Conservation (phyloP, 345 rosid genomes). For the Eucalyptus microcorys region DNA sequence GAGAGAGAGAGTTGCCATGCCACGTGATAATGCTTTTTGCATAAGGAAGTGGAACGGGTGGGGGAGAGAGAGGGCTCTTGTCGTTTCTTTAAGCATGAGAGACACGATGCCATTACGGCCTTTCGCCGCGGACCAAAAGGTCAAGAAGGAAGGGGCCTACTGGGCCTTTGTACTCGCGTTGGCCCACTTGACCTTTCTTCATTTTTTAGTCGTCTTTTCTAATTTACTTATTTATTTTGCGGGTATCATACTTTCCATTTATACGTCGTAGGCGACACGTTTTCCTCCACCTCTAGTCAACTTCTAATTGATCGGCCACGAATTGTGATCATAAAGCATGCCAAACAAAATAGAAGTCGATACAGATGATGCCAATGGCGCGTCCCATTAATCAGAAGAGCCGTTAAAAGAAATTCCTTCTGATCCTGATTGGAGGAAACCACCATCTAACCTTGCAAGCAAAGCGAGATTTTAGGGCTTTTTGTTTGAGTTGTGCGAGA, state of each 20-base stretch:
- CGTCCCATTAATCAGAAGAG: background rate
- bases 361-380: background rate
- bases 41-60: background rate
- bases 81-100: background rate
- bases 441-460: accelerated
- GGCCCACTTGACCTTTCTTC: background rate
- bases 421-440: background rate
- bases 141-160: background rate
- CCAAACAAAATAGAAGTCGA: background rate
- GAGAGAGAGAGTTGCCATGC: background rate
- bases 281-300: background rate
- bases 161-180: background rate
- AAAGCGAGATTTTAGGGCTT: accelerated
- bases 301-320: background rate
- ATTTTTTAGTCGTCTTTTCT: background rate
- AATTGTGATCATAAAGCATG: accelerated
- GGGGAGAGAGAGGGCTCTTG: background rate
- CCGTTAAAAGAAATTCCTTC: background rate
- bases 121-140: background rate
- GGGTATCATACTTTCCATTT: background rate
- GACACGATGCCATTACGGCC: background rate
- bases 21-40: background rate
- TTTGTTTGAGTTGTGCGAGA: background rate
- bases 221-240: background rate
- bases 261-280: accelerated